A percentile compares a stretch with the other conserved stretches of the same genome.
These are phyloP conservation scores for Daldinia sp. DNA, from an alignment of 2,329 filamentous ascomycete species.

Conservation along the genomic window DNA sequence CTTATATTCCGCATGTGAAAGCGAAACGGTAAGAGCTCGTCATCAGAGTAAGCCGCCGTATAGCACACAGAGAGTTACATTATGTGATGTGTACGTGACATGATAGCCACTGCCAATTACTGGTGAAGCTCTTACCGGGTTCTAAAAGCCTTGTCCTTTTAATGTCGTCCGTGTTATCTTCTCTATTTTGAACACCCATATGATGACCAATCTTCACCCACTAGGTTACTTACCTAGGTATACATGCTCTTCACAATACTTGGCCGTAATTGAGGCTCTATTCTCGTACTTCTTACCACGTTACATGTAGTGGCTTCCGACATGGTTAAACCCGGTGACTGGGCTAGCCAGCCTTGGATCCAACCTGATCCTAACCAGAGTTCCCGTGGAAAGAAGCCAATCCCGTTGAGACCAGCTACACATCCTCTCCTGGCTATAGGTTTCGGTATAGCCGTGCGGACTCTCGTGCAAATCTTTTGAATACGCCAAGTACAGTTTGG, in stretches of 20 bases:
- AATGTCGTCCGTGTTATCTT: neutral
- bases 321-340: neutral
- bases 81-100: neutral
- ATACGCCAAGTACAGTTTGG: slow-evolving; percentile 34
- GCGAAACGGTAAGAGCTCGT: neutral
- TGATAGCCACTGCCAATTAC: neutral
- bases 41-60: neutral
- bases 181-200: neutral
- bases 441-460: neutral
- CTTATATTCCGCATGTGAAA: neutral
- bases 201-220: neutral
- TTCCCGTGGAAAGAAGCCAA: neutral
- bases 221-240: neutral
- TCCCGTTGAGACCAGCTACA: neutral
- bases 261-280: neutral
- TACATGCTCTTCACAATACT: neutral
- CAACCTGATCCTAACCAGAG: neutral
- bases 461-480: slow-evolving; percentile 7
- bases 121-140: neutral
- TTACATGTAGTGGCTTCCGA: neutral
- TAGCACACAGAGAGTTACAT: neutral
- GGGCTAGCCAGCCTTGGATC: neutral
- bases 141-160: neutral
- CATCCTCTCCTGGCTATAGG: neutral
- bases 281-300: neutral